phyloP scores from a whole-genome alignment of 106 monocot species.

The Platanthera zijinensis region DNA sequence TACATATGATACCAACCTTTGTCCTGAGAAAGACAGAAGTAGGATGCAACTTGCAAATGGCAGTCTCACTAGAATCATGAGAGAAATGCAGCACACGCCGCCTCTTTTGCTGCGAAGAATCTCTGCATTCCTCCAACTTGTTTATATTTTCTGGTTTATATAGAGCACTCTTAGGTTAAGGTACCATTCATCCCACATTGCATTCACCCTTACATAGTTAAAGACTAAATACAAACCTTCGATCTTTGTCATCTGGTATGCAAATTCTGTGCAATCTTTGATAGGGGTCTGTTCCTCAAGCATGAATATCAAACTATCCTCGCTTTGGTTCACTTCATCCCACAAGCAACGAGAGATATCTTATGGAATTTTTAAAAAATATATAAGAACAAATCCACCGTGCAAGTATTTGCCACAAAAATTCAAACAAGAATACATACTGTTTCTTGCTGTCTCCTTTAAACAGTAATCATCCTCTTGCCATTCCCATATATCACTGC shows the following conservation, averaged over 20 bases:
- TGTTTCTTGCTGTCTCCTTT: constrained; percentile 20
- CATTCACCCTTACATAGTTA: not conserved
- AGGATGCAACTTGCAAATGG: constrained; percentile 15
- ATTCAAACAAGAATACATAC: constrained; percentile 21
- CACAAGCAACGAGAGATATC: constrained; percentile 42
- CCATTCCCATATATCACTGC: constrained; percentile 70
- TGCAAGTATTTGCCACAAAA: not conserved
- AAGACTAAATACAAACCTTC: constrained; percentile 28
- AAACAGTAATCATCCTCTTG: constrained; percentile 48
- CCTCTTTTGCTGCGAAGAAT: constrained; percentile 57
- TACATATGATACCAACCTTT: constrained; percentile 21
- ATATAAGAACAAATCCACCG: not conserved
- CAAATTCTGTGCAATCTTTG: constrained; percentile 62
- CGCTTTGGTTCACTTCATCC: constrained; percentile 49
- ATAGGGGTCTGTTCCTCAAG: constrained; percentile 81
- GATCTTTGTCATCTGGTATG: constrained; percentile 18
- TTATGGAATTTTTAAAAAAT: not conserved
- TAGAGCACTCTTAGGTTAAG: not conserved
- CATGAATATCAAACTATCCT: constrained; percentile 45
- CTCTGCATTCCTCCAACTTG: constrained; percentile 45
- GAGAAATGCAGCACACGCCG: constrained; percentile 83
- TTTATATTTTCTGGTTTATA: constrained; percentile 33
- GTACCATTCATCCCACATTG: not conserved
- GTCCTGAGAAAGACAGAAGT: constrained; percentile 29
- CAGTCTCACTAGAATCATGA: constrained; percentile 31